phyloP scores from a whole-genome alignment of 2,329 filamentous ascomycete species.

The Lasiodiplodia citricola region DNA sequence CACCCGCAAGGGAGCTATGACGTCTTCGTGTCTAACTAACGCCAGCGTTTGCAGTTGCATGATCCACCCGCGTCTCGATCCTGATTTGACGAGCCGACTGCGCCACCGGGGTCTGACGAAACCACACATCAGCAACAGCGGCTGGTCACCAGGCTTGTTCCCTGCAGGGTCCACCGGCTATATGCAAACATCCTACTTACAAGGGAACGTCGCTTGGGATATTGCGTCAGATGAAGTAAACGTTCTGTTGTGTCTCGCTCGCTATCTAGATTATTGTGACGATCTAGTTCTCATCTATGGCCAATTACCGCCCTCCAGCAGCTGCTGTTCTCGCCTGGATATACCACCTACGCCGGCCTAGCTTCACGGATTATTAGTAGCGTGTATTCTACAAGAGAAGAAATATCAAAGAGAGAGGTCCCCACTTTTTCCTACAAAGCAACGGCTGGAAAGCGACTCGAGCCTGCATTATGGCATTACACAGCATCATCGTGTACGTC shows the following conservation, averaged over 20 bases:
- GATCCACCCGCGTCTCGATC: constrained; percentile 37
- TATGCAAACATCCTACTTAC: constrained; percentile 3
- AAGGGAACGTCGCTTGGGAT: neutral
- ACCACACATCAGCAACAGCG: constrained; percentile 10
- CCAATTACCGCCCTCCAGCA: neutral
- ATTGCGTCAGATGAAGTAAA: constrained; percentile 7
- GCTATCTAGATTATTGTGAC: neutral
- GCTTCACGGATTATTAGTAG: no score
- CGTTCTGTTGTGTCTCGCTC: neutral
- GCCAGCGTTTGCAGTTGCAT: constrained; percentile 29
- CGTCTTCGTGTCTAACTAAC: constrained; percentile 19
- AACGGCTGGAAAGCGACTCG: no score
- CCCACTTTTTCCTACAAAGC: no score
- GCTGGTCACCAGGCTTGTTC: constrained; percentile 10
- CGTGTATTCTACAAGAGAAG: no score
- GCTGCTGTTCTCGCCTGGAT: neutral
- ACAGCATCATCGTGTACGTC: no score
- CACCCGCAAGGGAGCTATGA: constrained; percentile 5
- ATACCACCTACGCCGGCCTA: neutral
- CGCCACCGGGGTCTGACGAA: constrained; percentile 14
- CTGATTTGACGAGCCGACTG: constrained; percentile 29
- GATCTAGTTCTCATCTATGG: neutral
- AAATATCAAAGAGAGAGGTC: no score
- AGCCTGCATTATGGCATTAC: no score
- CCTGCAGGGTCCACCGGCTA: constrained; percentile 6